Evolutionary conservation across 202 grass and related monocot species (phyloP).

Genomic region (Zizania palustris): DNA sequence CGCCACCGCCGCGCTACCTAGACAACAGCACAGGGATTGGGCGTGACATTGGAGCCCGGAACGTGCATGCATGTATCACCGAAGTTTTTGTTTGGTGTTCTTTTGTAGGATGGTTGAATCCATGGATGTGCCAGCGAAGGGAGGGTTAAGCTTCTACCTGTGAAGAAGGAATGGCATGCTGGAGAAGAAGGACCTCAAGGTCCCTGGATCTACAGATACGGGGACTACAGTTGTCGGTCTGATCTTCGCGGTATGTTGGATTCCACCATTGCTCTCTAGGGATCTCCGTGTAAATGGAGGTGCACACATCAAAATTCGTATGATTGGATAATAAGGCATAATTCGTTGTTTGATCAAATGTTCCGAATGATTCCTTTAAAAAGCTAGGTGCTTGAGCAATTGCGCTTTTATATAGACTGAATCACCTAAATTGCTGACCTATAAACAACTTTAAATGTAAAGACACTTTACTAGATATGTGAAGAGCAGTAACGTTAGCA

Average conservation of each 20-base stretch:
- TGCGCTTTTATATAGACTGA: background rate
- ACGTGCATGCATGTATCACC: background rate
- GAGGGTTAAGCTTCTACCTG: constrained; percentile 65
- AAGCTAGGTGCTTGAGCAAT: background rate
- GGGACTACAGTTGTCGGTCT: constrained; percentile 66
- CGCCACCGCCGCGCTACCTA: no score
- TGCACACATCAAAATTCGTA: no score
- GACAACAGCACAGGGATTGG: no score
- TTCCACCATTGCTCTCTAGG: no score
- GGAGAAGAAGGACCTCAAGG: constrained; percentile 47
- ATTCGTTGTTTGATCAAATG: no score
- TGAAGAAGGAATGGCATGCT: constrained; percentile 13
- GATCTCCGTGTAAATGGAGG: no score
- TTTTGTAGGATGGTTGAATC: constrained; percentile 51
- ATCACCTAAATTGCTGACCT: background rate
- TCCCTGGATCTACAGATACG: background rate
- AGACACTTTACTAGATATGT: no score
- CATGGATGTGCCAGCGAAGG: constrained; percentile 48
- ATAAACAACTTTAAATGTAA: no score
- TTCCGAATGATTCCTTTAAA: no score
- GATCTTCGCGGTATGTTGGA: constrained; percentile 46
- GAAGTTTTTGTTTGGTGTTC: background rate
- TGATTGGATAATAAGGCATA: no score
- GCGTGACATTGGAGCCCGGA: background rate
- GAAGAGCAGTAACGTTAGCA: no score